Evolutionary conservation across 768 basidiomycete genomes (phyloP).

Genomic region (Trametes villosa): DNA sequence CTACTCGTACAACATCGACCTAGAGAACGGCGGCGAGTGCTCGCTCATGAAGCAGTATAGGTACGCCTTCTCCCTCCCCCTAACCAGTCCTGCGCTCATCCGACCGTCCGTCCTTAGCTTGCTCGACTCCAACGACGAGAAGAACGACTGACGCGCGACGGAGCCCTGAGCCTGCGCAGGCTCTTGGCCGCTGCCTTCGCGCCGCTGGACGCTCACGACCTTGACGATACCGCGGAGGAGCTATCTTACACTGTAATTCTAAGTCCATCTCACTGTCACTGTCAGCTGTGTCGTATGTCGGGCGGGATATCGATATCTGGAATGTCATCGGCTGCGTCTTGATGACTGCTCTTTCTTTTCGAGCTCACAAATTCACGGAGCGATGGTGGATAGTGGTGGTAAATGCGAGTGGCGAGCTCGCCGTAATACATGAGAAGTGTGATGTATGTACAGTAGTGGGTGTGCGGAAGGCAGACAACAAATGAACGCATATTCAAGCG

Average conservation of each 20-base stretch:
- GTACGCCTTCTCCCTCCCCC: constrained; percentile 36
- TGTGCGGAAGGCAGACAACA: not conserved
- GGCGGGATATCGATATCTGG: not conserved
- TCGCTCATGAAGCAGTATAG: constrained; percentile 93
- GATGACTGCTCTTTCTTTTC: not conserved
- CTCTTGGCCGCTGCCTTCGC: no score
- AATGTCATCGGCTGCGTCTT: not conserved
- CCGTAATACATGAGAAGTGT: no score
- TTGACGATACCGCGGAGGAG: constrained; percentile 15
- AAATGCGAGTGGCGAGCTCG: no score
- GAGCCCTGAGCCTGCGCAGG: no score
- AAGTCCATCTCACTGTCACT: constrained; percentile 4
- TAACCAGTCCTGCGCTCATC: not conserved
- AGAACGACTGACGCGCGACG: constrained; percentile 11
- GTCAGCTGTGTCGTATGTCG: not conserved
- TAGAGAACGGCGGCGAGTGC: constrained; percentile 96
- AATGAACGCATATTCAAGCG: no score
- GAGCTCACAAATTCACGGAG: no score
- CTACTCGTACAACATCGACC: constrained; percentile 93
- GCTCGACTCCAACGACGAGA: constrained; percentile 34
- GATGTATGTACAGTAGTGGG: not conserved
- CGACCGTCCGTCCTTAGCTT: constrained; percentile 13
- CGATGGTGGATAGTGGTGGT: no score
- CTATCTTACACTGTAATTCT: constrained; percentile 16
- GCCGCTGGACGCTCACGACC: not conserved